Percentiles rank a stretch among this genome's conserved stretches.
phyloP scores from a whole-genome alignment of 768 basidiomycete genomes.

The Agrocybe chaxingu region DNA sequence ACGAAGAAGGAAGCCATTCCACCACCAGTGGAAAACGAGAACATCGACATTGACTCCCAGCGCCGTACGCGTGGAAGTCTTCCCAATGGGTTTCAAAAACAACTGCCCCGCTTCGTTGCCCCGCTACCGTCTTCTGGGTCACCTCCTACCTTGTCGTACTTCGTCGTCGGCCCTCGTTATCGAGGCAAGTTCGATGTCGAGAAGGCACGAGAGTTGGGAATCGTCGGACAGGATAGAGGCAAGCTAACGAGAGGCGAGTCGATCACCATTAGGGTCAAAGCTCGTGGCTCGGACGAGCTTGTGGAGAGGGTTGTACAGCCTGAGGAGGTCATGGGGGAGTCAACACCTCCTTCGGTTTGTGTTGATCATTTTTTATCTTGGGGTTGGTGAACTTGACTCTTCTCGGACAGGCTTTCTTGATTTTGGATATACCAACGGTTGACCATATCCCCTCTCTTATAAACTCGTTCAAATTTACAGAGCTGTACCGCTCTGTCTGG shows the following conservation, averaged over 20 bases:
- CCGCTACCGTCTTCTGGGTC: slow-evolving; percentile 8
- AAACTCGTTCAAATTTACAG: slow-evolving; percentile 41
- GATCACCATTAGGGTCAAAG: slow-evolving; percentile 52
- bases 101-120: slow-evolving; percentile 32
- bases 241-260: slow-evolving; percentile 62
- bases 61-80: slow-evolving; percentile 7
- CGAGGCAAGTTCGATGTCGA: slow-evolving; percentile 71
- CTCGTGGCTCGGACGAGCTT: slow-evolving; percentile 28
- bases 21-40: not conserved
- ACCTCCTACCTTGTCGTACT: slow-evolving; percentile 43
- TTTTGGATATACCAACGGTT: slow-evolving; percentile 70
- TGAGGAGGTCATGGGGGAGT: slow-evolving; percentile 57
- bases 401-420: slow-evolving; percentile 48
- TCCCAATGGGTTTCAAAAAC: slow-evolving; percentile 32
- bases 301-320: slow-evolving; percentile 50
- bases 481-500: slow-evolving; percentile 47
- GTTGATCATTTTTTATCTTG: not conserved
- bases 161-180: slow-evolving; percentile 48
- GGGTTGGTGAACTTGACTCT: not conserved
- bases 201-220: slow-evolving; percentile 60
- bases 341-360: slow-evolving; percentile 46
- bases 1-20: slow-evolving; percentile 12
- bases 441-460: slow-evolving; percentile 52
- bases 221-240: slow-evolving; percentile 58
- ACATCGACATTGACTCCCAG: too few species aligned